Evolutionary conservation across 208 protist genomes (phyloP).

Genomic region (Trypanosoma grayi): DNA sequence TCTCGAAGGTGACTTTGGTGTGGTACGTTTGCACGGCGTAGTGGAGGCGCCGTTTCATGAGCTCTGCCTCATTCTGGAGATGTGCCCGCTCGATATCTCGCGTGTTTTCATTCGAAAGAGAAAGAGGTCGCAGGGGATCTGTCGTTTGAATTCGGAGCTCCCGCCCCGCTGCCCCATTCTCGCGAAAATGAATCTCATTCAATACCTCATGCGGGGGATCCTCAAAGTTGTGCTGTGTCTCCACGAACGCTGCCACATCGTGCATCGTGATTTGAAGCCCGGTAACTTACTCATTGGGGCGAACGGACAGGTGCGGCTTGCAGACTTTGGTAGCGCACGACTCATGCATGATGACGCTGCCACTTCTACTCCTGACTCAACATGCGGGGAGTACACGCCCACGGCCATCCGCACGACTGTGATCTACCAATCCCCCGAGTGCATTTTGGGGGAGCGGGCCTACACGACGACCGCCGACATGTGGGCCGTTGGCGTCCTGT

Average conservation of each 20-base stretch:
- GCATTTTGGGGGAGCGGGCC: constrained; percentile 55
- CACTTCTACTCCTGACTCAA: not conserved
- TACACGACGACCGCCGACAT: constrained; percentile 74
- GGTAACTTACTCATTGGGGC: constrained; percentile 80
- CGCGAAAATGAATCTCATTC: constrained; percentile 43
- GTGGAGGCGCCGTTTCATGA: constrained; percentile 80
- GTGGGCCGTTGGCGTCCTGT: constrained; percentile 84
- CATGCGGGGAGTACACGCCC: constrained; percentile 48
- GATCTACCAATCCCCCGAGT: constrained; percentile 83
- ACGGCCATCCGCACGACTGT: constrained; percentile 78
- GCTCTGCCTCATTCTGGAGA: constrained; percentile 80
- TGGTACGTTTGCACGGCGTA: constrained; percentile 49
- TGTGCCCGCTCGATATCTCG: constrained; percentile 61
- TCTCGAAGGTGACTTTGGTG: constrained; percentile 11
- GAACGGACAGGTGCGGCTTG: constrained; percentile 67
- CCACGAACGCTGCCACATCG: constrained; percentile 65
- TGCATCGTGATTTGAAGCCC: constrained; percentile 89
- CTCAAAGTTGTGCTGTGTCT: constrained; percentile 64
- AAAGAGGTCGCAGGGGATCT: not conserved
- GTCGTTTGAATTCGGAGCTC: not conserved
- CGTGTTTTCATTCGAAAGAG: constrained; percentile 28
- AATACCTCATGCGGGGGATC: constrained; percentile 73
- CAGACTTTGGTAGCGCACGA: constrained; percentile 87
- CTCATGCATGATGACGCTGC: constrained; percentile 31
- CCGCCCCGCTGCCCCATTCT: constrained; percentile 26